A percentile compares a stretch with the other conserved stretches of the same genome.
Conservation (phyloP, 306 rosid species). For the Leucaena leucocephala region DNA sequence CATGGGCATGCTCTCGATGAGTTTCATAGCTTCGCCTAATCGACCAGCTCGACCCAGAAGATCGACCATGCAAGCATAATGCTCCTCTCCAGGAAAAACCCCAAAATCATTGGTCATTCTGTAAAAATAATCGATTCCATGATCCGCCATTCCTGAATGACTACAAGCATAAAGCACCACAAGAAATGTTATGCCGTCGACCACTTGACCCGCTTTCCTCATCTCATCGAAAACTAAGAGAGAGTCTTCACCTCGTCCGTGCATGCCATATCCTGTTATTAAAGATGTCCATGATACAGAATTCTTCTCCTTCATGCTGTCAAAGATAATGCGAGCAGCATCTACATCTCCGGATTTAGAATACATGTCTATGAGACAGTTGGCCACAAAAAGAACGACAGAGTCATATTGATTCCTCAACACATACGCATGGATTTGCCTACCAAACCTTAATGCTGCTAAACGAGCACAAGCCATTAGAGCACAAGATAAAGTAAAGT, state of each 20-base stretch:
- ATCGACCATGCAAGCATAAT: conserved; percentile 91
- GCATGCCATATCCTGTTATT: conserved; percentile 83
- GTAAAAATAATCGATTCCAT: conserved; percentile 65
- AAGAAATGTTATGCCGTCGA: conserved; percentile 76
- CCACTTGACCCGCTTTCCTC: conserved; percentile 51
- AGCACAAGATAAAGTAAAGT: conserved; percentile 82
- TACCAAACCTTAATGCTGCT: conserved; percentile 67
- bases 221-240: conserved; percentile 64
- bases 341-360: conserved; percentile 82
- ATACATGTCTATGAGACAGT: conserved; percentile 89
- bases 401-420: conserved; percentile 57
- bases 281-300: conserved; percentile 86
- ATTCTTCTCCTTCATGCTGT: conserved; percentile 59
- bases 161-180: conserved; percentile 87
- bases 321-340: conserved; percentile 67
- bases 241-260: conserved; percentile 84
- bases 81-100: conserved; percentile 72
- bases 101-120: conserved; percentile 62
- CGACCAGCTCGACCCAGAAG: conserved; percentile 84
- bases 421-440: conserved; percentile 69
- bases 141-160: conserved; percentile 80
- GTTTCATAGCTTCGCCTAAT: conserved; percentile 60
- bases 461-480: conserved; percentile 90
- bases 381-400: conserved; percentile 57
- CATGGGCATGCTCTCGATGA: conserved; percentile 72